phyloP scores from a whole-genome alignment of 345 rosid species.

The Capsella bursapastoris region DNA sequence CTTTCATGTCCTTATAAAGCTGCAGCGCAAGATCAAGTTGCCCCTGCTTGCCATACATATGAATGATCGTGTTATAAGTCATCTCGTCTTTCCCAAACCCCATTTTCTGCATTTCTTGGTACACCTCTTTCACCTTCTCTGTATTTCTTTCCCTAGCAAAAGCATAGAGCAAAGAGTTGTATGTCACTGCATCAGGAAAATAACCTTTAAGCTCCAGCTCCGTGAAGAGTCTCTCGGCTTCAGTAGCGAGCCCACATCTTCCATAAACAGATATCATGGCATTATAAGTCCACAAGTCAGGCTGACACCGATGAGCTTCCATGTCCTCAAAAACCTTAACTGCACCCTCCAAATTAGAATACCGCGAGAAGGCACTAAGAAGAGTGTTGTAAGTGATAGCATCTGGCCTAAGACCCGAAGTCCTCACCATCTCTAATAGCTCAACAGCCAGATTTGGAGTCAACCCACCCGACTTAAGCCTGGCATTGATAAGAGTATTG shows the following conservation, averaged over 20 bases:
- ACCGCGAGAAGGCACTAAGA: conserved; percentile 87
- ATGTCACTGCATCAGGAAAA: conserved; percentile 86
- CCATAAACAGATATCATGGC: conserved; percentile 93
- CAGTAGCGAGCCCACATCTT: conserved; percentile 72
- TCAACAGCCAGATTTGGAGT: conserved; percentile 63
- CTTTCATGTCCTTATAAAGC: conserved; percentile 84
- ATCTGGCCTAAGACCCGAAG: conserved; percentile 83
- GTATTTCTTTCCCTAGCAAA: conserved; percentile 87
- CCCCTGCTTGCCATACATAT: conserved; percentile 96
- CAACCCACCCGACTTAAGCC: conserved; percentile 67
- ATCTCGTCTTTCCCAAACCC: conserved; percentile 87
- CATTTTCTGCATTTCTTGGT: conserved; percentile 72
- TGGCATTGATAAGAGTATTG: conserved; percentile 90
- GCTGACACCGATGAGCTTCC: conserved; percentile 76
- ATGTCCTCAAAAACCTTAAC: conserved; percentile 70
- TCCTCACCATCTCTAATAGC: conserved; percentile 75
- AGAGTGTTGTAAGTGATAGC: conserved; percentile 91
- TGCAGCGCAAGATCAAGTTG: conserved; percentile 70
- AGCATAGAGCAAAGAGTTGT: conserved; percentile 90
- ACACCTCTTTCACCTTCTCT: conserved; percentile 71
- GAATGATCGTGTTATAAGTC: conserved; percentile 91
- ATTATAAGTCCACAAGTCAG: conserved; percentile 97
- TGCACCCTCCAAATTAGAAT: conserved; percentile 76
- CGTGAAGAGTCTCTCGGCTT: conserved; percentile 74
- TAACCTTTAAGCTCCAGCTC: conserved; percentile 80